These are phyloP conservation scores for Delitschia confertaspora DNA, from an alignment of 495 filamentous ascomycete genomes.

Conservation along the genomic window DNA sequence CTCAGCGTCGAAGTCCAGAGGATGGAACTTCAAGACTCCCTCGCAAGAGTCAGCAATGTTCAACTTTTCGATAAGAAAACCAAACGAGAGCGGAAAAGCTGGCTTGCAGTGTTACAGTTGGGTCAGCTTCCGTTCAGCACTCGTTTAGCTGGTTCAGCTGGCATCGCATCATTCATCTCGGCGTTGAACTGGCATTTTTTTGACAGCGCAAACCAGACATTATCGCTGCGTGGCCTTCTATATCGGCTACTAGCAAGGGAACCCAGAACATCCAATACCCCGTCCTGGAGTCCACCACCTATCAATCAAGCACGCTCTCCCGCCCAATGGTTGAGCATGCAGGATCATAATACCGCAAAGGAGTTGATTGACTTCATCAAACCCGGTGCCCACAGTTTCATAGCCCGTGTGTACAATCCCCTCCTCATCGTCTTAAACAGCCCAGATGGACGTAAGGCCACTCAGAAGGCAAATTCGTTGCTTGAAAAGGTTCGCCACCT, in stretches of 20 bases:
- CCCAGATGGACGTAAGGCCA: conserved; percentile 44
- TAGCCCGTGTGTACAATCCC: conserved; percentile 59
- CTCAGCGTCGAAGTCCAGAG: conserved; percentile 65
- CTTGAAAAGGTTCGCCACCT: conserved; percentile 50
- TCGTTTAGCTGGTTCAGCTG: conserved; percentile 50
- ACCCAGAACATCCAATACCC: background rate
- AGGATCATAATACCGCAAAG: conserved; percentile 63
- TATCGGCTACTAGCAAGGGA: background rate
- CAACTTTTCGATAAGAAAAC: conserved; percentile 9
- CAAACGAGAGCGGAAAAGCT: conserved; percentile 38
- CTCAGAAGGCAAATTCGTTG: conserved; percentile 35
- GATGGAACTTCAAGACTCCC: conserved; percentile 52
- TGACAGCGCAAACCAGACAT: conserved; percentile 43
- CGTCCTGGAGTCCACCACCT: conserved; percentile 28
- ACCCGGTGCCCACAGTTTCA: conserved; percentile 54
- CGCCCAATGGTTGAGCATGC: conserved; percentile 59
- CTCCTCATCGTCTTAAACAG: conserved; percentile 57
- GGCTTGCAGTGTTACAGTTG: conserved; percentile 42
- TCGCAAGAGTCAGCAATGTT: conserved; percentile 35
- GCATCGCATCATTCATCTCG: conserved; percentile 52
- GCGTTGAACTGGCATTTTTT: conserved; percentile 60
- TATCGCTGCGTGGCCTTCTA: conserved; percentile 34
- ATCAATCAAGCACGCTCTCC: conserved; percentile 62
- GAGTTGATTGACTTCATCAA: conserved; percentile 62
- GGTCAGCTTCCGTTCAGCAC: conserved; percentile 48